These are phyloP conservation scores for Chloromonas sp. DNA, from an alignment of 163 green algal genomes.

Conservation along the genomic window DNA sequence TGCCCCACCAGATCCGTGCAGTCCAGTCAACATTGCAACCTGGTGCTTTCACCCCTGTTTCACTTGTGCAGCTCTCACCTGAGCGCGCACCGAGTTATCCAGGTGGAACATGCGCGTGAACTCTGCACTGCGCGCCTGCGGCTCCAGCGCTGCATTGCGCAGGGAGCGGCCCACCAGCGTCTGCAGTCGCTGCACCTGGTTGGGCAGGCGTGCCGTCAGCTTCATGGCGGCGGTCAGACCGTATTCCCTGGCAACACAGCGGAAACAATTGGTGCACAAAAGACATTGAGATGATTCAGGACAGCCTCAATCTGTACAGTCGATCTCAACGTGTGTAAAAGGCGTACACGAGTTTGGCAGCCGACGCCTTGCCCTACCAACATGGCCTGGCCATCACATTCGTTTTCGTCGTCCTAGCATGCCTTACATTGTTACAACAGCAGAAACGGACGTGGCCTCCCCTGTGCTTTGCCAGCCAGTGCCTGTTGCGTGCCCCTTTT, in stretches of 20 bases:
- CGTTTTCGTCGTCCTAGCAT: too few species aligned
- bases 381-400: too few species aligned
- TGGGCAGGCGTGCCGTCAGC: constrained; percentile 61
- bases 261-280: too few species aligned
- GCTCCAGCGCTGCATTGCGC: constrained; percentile 65
- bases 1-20: not conserved
- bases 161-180: constrained; percentile 51
- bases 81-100: constrained; percentile 34
- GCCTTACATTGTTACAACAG: too few species aligned
- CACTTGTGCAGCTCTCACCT: constrained; percentile 3
- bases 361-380: too few species aligned
- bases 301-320: too few species aligned
- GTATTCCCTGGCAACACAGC: constrained; percentile 41
- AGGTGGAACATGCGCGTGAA: constrained; percentile 73
- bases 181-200: constrained; percentile 36
- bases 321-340: too few species aligned
- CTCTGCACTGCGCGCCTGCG: constrained; percentile 85
- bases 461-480: too few species aligned
- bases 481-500: too few species aligned
- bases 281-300: too few species aligned
- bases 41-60: not conserved
- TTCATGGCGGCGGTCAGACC: constrained; percentile 78
- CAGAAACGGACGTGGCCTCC: too few species aligned
- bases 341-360: too few species aligned
- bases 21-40: not conserved